Conservation (phyloP, 1,284 basidiomycete species). For the Ustilago trichophora region DNA sequence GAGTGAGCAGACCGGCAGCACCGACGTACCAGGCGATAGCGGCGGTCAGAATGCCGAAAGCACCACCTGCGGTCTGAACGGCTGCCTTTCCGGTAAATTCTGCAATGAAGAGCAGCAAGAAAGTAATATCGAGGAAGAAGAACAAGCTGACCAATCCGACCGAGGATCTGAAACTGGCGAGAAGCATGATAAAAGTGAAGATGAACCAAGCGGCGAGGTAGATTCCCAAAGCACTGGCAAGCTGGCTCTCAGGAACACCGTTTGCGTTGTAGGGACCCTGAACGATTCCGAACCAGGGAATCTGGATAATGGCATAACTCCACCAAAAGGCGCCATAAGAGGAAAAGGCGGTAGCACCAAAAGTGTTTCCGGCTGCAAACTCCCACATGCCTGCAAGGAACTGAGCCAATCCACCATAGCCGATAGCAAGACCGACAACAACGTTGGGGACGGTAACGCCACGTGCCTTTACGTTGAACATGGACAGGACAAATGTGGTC, state of each 20-base stretch:
- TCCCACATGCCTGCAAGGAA: slow-evolving; percentile 72
- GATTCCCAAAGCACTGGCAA: slow-evolving; percentile 49
- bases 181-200: slow-evolving; percentile 58
- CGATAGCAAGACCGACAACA: slow-evolving; percentile 59
- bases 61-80: slow-evolving; percentile 49
- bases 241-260: slow-evolving; percentile 38
- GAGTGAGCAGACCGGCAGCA: slow-evolving; percentile 69
- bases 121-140: slow-evolving; percentile 74
- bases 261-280: slow-evolving; percentile 20
- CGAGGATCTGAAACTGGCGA: slow-evolving; percentile 54
- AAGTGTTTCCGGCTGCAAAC: slow-evolving; percentile 77
- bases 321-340: slow-evolving; percentile 64
- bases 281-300: slow-evolving; percentile 57
- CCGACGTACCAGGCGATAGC: slow-evolving; percentile 68
- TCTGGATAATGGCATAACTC: slow-evolving; percentile 57
- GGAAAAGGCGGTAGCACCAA: slow-evolving; percentile 72
- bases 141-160: slow-evolving; percentile 73
- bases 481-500: slow-evolving; percentile 71
- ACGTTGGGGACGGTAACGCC: slow-evolving; percentile 56
- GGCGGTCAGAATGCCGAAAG: slow-evolving; percentile 56
- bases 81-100: slow-evolving; percentile 49
- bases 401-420: slow-evolving; percentile 79
- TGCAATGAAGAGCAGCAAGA: slow-evolving; percentile 67
- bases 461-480: slow-evolving; percentile 62
- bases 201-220: slow-evolving; percentile 62